These are phyloP conservation scores for Spathaspora girioi DNA, from an alignment of 805 yeast genomes.

Conservation along the genomic window DNA sequence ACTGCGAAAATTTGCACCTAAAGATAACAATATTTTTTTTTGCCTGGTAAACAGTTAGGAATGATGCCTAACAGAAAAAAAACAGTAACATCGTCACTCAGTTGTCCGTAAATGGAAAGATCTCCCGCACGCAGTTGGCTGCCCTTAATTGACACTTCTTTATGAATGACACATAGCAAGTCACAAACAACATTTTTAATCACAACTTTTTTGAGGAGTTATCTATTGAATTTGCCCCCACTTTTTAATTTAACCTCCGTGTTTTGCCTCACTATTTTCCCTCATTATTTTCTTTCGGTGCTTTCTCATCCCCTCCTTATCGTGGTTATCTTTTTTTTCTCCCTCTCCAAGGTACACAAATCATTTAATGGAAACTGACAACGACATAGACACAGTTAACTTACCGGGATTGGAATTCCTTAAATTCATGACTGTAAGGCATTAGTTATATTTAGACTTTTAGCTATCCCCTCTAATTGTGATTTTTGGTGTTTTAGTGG, in stretches of 20 bases:
- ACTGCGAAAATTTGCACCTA: background rate
- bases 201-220: background rate
- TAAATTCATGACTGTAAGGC: background rate
- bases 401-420: background rate
- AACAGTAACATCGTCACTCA: background rate
- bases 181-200: background rate
- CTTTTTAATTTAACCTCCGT: background rate
- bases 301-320: background rate
- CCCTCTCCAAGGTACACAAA: background rate
- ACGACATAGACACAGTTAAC: background rate
- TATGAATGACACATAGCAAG: background rate
- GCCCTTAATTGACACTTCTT: background rate
- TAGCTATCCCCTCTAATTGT: background rate
- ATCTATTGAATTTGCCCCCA: background rate
- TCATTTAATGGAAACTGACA: background rate
- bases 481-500: background rate
- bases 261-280: background rate
- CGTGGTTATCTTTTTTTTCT: background rate
- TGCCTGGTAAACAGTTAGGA: background rate
- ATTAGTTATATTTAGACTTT: background rate
- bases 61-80: background rate
- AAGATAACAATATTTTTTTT: background rate
- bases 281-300: too few species aligned
- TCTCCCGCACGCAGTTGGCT: background rate
- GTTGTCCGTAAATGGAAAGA: background rate